Base-by-base conservation (phyloP, 768 basidiomycete species). In the Leccinum disarticulatum region DNA sequence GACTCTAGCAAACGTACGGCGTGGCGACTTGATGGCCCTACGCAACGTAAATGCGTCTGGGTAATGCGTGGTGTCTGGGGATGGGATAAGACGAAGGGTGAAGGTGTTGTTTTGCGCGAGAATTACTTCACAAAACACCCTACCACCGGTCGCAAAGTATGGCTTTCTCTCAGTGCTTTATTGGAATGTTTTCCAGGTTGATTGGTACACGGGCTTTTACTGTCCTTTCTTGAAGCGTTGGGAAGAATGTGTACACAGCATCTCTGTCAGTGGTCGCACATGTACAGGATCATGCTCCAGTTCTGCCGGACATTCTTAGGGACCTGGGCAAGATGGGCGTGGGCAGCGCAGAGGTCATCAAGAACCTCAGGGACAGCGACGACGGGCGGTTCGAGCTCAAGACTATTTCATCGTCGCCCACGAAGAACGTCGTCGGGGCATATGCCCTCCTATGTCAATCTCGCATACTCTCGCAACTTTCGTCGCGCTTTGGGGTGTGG, bases 1-100 rank as follows among this genome's bases (percentile, higher is more conserved):
- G 93, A 95, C 67, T 69, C 82, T 1, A 70, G 77, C 0, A 79
- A 83, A 9, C 76, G 77, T 48, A 86, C 83, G 30, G 88, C 83
- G 0, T 95, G 93, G 94, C 79, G 79, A 14, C 68, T 72, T 6
- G 86, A 91, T 66, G 91, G 93, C 0, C 91, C 93, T 13, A 90
- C 88, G 0, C 55, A 70, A 61, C 86, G 88, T 14, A 71, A 80
- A 59, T 97, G 95, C 68, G 64, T 95, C 4, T 96, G 95, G 95
- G 88, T 91, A 66, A 82, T 87, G 77, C 94, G 98, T 64, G 92
- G 90, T 17, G 91, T 98, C 4, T 99, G 97, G 96, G 84, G 86
- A 0, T 98, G 89, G 87, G 89, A 93, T 66, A 74, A 72, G 6
- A 76, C 75, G 30, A 87, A 86, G 65, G 73, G 86, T 14, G 79